A percentile compares a stretch with the other conserved stretches of the same genome.
phyloP scores from a whole-genome alignment of 306 rosid species.

The Cotoneaster glaucophyllus region DNA sequence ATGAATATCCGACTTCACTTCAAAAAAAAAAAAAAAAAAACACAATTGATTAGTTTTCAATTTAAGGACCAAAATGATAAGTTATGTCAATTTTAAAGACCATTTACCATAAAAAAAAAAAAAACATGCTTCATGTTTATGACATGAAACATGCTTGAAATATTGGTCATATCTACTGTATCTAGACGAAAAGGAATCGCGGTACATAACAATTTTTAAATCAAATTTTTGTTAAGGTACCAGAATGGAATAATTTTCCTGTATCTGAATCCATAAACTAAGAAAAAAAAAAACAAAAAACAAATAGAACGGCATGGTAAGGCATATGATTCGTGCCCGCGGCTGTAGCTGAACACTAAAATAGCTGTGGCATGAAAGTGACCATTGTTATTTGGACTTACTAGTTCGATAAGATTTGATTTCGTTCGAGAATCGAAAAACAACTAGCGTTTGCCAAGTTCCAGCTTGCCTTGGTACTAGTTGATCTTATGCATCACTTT shows the following conservation, averaged over 20 bases:
- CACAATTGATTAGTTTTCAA: no score
- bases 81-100: no score
- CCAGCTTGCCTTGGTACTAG: background rate
- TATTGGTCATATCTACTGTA: background rate
- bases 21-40: no score
- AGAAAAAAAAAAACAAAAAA: background rate
- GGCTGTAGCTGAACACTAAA: background rate
- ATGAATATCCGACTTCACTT: no score
- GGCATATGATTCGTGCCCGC: background rate
- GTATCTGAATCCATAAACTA: background rate
- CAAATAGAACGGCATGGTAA: background rate
- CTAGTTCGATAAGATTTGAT: background rate
- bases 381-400: background rate
- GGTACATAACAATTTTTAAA: background rate
- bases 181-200: background rate
- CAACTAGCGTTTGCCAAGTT: background rate
- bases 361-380: background rate
- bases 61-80: no score
- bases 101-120: no score
- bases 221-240: background rate
- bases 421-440: background rate
- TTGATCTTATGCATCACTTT: constrained; percentile 9
- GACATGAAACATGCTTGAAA: background rate
- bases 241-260: background rate
- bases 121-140: background rate